phyloP scores from a whole-genome alignment of 1,139 yeast species.

The Lodderomyces orthopsilosis region DNA sequence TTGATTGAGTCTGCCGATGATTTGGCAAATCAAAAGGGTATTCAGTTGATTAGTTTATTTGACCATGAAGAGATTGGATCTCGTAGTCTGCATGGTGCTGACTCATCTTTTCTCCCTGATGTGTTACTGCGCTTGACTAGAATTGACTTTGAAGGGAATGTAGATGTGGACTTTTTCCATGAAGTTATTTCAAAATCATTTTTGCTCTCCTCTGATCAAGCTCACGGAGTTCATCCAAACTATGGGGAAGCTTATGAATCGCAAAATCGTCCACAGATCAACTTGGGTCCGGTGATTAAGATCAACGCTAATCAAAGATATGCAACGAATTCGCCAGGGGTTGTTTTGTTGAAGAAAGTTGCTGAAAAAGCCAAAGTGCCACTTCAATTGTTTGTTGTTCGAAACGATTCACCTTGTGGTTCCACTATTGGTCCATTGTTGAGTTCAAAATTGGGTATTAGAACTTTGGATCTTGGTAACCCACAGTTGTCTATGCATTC shows the following conservation, averaged over 20 bases:
- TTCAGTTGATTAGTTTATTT: slow-evolving; percentile 74
- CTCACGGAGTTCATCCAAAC: slow-evolving; percentile 96
- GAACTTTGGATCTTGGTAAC: slow-evolving; percentile 89
- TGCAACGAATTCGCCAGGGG: slow-evolving; percentile 90
- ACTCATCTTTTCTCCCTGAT: slow-evolving; percentile 84
- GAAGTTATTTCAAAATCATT: slow-evolving; percentile 81
- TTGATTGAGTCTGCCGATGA: slow-evolving; percentile 52
- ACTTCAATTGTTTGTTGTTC: slow-evolving; percentile 79
- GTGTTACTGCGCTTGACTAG: slow-evolving; percentile 64
- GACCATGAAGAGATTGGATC: slow-evolving; percentile 98
- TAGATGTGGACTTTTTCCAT: slow-evolving; percentile 34
- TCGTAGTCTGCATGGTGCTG: slow-evolving; percentile 93
- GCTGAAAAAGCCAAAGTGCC: slow-evolving; percentile 69
- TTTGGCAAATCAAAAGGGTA: slow-evolving; percentile 49
- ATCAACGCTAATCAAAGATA: slow-evolving; percentile 94
- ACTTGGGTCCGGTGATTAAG: slow-evolving; percentile 90
- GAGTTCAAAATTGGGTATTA: slow-evolving; percentile 82
- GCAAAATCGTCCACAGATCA: slow-evolving; percentile 74
- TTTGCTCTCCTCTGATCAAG: slow-evolving; percentile 90
- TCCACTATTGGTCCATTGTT: slow-evolving; percentile 95
- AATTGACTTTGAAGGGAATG: slow-evolving; percentile 22
- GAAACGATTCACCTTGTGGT: slow-evolving; percentile 93
- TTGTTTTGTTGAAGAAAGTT: slow-evolving; percentile 69
- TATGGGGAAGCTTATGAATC: slow-evolving; percentile 73
- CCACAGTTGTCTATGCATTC: slow-evolving; percentile 97